Evolutionary conservation across 2,329 filamentous ascomycete species (phyloP).

Genomic region (Aspergillus ochraceus): DNA sequence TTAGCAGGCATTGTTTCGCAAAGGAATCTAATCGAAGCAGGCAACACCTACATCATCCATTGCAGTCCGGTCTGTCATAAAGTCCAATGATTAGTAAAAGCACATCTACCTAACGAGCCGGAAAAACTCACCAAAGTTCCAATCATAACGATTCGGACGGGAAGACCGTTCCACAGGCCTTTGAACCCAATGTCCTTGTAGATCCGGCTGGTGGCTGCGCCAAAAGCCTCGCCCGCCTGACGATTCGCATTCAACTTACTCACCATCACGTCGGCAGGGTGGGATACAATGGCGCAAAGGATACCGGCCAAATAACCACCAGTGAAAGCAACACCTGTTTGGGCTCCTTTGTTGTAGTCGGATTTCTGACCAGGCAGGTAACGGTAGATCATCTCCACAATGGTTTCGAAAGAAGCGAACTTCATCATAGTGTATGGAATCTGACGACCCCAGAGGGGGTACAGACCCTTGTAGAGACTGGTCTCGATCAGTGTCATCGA

Average conservation of each 20-base stretch:
- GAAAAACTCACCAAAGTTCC: conserved; percentile 57
- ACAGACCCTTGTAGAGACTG: conserved; percentile 80
- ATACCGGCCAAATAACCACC: conserved; percentile 87
- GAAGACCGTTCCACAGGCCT: conserved; percentile 90
- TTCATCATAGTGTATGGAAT: conserved; percentile 93
- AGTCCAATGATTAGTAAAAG: conserved; percentile 18
- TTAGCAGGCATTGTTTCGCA: conserved; percentile 20
- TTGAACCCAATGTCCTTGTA: conserved; percentile 83
- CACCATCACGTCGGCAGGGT: conserved; percentile 86
- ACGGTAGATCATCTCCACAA: conserved; percentile 81
- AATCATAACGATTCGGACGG: conserved; percentile 87
- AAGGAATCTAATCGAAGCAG: neutral
- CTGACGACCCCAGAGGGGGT: conserved; percentile 88
- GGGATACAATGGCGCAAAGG: conserved; percentile 78
- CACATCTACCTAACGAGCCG: neutral
- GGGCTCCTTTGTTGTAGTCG: conserved; percentile 76
- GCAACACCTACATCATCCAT: conserved; percentile 80
- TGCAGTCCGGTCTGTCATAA: conserved; percentile 67
- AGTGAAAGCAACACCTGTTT: conserved; percentile 82
- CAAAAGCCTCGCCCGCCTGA: conserved; percentile 73
- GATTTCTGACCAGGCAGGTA: conserved; percentile 73
- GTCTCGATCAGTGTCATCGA: conserved; percentile 12
- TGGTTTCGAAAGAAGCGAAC: conserved; percentile 89
- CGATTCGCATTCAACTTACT: conserved; percentile 85
- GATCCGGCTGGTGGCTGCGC: conserved; percentile 72